Conservation (phyloP, 257 asterid species). For the Fraxinus quadrangulata region DNA sequence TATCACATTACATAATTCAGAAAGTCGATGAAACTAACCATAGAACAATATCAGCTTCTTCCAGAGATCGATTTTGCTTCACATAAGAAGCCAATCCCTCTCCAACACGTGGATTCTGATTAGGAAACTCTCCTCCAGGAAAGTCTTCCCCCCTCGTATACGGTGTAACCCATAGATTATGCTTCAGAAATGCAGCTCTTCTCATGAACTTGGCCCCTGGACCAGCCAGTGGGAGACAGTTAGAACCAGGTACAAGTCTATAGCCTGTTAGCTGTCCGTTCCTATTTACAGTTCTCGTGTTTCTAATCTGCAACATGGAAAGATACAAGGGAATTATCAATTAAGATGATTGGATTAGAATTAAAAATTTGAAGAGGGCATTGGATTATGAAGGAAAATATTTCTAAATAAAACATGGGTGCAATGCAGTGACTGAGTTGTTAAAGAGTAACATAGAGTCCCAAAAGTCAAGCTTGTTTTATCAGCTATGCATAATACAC, state of each 20-base stretch:
- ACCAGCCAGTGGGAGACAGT: constrained; percentile 87
- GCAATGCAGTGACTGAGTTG: not conserved
- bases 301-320: constrained; percentile 62
- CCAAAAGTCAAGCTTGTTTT: not conserved
- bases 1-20: not conserved
- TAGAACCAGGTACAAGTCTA: constrained; percentile 88
- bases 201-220: constrained; percentile 90
- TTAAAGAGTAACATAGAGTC: not conserved
- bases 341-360: constrained; percentile 3
- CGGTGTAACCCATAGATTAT: constrained; percentile 93
- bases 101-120: constrained; percentile 94
- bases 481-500: not conserved
- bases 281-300: constrained; percentile 85
- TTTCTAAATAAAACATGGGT: not conserved
- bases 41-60: constrained; percentile 86
- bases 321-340: not conserved
- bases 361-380: not conserved
- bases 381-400: not conserved
- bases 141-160: constrained; percentile 87
- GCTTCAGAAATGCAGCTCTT: constrained; percentile 92
- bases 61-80: constrained; percentile 75
- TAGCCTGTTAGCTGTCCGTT: constrained; percentile 90
- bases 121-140: constrained; percentile 98
- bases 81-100: constrained; percentile 97
- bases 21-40: constrained; percentile 52